phyloP scores from a whole-genome alignment of 2,329 filamentous ascomycete genomes.

The Cytospora mali region DNA sequence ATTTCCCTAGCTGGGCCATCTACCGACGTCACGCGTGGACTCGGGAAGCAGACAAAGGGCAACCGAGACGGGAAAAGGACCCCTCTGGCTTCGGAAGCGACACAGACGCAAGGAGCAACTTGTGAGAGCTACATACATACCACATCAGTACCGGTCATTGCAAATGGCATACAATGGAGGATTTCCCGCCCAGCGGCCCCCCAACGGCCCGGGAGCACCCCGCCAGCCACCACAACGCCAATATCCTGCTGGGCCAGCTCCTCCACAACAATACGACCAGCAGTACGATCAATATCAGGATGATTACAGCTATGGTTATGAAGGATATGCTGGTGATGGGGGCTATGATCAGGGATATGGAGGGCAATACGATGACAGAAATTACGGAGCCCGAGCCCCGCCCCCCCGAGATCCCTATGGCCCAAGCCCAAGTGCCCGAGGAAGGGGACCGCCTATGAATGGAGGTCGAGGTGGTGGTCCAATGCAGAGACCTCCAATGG shows the following conservation, averaged over 20 bases:
- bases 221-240: constrained; percentile 44
- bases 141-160: neutral
- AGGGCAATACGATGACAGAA: constrained; percentile 46
- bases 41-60: constrained; percentile 2
- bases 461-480: constrained; percentile 51
- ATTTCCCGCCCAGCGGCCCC: constrained; percentile 50
- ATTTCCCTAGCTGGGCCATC: neutral
- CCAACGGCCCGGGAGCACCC: constrained; percentile 49
- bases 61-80: neutral
- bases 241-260: constrained; percentile 36
- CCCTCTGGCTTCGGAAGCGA: neutral
- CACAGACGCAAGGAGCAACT: constrained; percentile 4
- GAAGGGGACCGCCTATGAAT: constrained; percentile 45
- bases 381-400: constrained; percentile 48
- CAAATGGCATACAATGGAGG: constrained; percentile 56
- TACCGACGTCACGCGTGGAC: neutral
- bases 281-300: constrained; percentile 52
- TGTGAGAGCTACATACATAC: constrained; percentile 10
- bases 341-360: constrained; percentile 44
- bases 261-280: constrained; percentile 41
- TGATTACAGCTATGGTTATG: constrained; percentile 49
- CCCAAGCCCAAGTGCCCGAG: constrained; percentile 43
- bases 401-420: constrained; percentile 51
- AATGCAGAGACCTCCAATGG: constrained; percentile 45
- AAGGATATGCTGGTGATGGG: constrained; percentile 42